Conservation (phyloP, 139 green algal genomes). For the Closterium sp. region DNA sequence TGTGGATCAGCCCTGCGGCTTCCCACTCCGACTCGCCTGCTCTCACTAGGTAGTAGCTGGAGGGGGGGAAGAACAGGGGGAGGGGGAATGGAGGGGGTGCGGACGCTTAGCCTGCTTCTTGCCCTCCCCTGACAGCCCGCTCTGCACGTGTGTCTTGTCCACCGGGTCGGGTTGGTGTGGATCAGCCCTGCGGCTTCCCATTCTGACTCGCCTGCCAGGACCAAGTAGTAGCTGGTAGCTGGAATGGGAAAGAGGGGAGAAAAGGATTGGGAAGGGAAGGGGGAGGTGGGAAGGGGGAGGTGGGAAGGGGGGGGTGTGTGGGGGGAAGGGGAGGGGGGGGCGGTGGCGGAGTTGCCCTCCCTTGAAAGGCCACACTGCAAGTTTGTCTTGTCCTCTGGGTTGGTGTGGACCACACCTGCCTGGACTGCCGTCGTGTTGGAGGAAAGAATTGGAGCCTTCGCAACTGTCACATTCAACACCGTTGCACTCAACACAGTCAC, state of each 20-base stretch:
- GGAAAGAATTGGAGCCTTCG: not conserved
- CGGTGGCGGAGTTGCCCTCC: too few relatives aligned
- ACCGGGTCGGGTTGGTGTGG: slow-evolving; percentile 44
- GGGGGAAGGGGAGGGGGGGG: not conserved
- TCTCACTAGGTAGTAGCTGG: slow-evolving; percentile 31
- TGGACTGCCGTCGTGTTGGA: too few relatives aligned
- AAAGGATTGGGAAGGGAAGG: not conserved
- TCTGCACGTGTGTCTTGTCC: slow-evolving; percentile 24
- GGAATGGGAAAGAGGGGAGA: not conserved
- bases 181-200: slow-evolving; percentile 7
- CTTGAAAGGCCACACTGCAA: not conserved
- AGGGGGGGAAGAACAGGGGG: too few relatives aligned
- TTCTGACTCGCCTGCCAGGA: slow-evolving; percentile 27
- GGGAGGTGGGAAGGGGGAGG: not conserved
- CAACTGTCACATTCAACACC: not conserved
- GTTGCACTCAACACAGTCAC: slow-evolving; percentile 7
- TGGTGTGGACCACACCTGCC: too few relatives aligned
- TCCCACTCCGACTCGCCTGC: slow-evolving; percentile 31
- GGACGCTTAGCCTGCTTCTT: not conserved
- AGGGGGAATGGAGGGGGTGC: not conserved
- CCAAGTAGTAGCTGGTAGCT: slow-evolving; percentile 20
- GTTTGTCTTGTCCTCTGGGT: too few relatives aligned
- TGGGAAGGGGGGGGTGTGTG: not conserved
- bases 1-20: not conserved
- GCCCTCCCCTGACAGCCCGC: not conserved